phyloP scores from a whole-genome alignment of 169 alveolate species.

The Plasmodium sp. region DNA sequence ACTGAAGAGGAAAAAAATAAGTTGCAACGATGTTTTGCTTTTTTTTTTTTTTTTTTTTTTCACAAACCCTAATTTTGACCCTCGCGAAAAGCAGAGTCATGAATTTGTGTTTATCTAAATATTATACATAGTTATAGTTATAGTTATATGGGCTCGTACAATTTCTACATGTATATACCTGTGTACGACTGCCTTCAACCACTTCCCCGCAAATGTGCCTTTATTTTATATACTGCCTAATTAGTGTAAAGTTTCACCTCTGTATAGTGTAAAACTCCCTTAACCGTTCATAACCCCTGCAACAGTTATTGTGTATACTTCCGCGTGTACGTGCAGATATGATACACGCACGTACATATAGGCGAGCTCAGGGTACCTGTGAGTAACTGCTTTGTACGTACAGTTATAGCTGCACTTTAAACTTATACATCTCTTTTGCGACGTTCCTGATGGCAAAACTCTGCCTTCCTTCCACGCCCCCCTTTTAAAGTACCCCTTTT shows the following conservation, averaged over 20 bases:
- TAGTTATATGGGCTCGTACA: background rate
- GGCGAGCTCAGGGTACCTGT: background rate
- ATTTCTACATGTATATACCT: background rate
- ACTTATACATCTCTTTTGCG: background rate
- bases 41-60: constrained; percentile 14
- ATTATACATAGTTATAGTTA: background rate
- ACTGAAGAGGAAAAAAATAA: background rate
- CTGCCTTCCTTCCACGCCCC: background rate
- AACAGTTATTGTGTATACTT: background rate
- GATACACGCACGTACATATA: background rate
- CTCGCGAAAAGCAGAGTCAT: background rate
- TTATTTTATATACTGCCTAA: background rate
- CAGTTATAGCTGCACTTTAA: background rate
- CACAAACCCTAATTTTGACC: background rate
- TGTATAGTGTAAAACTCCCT: background rate
- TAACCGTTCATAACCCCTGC: background rate
- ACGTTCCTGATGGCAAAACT: background rate
- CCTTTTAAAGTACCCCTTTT: background rate
- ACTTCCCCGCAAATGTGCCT: background rate
- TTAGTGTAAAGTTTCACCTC: background rate
- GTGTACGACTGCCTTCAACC: background rate
- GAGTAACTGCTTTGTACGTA: background rate
- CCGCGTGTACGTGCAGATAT: background rate
- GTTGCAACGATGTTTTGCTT: constrained; percentile 14
- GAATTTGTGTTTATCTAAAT: background rate